Evolutionary conservation across 1,139 yeast genomes (phyloP).

Genomic region (Pichia kudriavzevii): DNA sequence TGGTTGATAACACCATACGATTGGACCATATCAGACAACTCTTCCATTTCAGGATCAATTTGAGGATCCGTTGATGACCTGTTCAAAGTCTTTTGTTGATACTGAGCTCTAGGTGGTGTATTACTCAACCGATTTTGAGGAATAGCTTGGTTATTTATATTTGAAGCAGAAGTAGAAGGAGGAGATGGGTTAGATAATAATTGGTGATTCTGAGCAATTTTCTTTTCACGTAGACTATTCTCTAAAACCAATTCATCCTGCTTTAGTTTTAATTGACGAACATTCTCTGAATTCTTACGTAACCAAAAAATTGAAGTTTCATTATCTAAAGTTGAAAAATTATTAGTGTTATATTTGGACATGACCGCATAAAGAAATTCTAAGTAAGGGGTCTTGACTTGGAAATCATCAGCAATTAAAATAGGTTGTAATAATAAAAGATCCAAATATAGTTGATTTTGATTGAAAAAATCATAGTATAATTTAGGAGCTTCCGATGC

Average conservation of each 20-base stretch:
- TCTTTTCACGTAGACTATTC: conserved; percentile 21
- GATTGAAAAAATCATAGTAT: conserved; percentile 55
- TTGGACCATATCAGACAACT: conserved; percentile 14
- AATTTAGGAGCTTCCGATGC: conserved; percentile 43
- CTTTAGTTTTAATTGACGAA: conserved; percentile 26
- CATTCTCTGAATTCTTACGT: conserved; percentile 34
- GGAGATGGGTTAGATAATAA: too few relatives aligned
- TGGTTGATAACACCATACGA: conserved; percentile 9
- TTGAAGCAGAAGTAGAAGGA: too few relatives aligned
- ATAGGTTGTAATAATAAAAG: conserved; percentile 77
- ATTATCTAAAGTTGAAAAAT: conserved; percentile 21
- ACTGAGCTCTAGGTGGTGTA: too few relatives aligned
- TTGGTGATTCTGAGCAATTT: too few relatives aligned
- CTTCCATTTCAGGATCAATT: conserved; percentile 17
- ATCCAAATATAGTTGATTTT: conserved; percentile 55
- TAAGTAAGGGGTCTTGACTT: conserved; percentile 80
- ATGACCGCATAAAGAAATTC: conserved; percentile 78
- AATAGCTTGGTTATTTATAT: too few relatives aligned
- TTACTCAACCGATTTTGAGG: too few relatives aligned
- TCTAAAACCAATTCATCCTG: conserved; percentile 22
- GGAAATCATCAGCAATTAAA: conserved; percentile 75
- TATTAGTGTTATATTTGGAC: conserved; percentile 57
- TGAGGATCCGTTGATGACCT: conserved; percentile 16
- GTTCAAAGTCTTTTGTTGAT: too few relatives aligned
- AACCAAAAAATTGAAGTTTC: conserved; percentile 27